Percentiles rank a stretch among this genome's conserved stretches.
phyloP scores from a whole-genome alignment of 2,329 filamentous ascomycete genomes.

The Dactylellina haptotyla region DNA sequence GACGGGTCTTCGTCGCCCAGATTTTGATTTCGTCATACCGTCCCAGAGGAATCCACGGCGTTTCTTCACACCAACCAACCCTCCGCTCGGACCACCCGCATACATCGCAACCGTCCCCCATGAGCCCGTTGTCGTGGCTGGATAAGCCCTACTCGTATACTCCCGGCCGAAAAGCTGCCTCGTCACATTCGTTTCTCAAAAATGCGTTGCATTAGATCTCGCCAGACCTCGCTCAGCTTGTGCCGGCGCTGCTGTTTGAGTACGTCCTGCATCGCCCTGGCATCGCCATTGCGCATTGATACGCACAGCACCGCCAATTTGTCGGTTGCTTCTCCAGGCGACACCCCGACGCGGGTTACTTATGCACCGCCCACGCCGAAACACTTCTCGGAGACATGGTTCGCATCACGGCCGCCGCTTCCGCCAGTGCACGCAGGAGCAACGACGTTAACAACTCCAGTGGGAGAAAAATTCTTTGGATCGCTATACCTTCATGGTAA shows the following conservation, averaged over 20 bases:
- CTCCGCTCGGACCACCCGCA: not conserved
- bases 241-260: slow-evolving; percentile 39
- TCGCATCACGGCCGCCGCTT: slow-evolving; percentile 45
- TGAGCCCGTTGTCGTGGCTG: slow-evolving; percentile 4
- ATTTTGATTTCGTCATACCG: no score
- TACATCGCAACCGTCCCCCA: not conserved
- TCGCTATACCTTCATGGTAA: slow-evolving; percentile 6
- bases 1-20: no score
- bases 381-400: slow-evolving; percentile 28
- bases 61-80: no score
- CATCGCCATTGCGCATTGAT: slow-evolving; percentile 30
- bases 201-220: slow-evolving; percentile 47
- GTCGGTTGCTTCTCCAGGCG: slow-evolving; percentile 2
- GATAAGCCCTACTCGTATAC: not conserved
- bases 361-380: not conserved
- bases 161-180: not conserved
- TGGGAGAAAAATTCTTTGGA: slow-evolving; percentile 75
- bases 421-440: slow-evolving; percentile 89
- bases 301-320: not conserved
- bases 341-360: not conserved
- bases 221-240: slow-evolving; percentile 9
- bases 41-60: no score
- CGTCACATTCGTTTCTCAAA: not conserved
- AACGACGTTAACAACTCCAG: slow-evolving; percentile 82
- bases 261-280: slow-evolving; percentile 30